These are phyloP conservation scores for Candida endomychidarum DNA, from an alignment of 805 yeast species.

Conservation along the genomic window DNA sequence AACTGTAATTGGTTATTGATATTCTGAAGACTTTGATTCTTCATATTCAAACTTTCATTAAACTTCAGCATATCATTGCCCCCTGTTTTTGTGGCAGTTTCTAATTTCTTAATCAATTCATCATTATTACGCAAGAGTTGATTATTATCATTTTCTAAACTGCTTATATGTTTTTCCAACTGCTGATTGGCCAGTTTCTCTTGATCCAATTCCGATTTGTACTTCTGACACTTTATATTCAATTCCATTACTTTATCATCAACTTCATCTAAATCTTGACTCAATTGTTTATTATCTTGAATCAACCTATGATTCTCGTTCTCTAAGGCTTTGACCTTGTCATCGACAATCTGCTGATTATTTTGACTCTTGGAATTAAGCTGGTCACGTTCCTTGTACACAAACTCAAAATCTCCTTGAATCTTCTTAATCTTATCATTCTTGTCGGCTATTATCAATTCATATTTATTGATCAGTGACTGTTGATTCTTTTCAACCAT, in stretches of 20 bases:
- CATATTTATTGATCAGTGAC: conserved; percentile 24
- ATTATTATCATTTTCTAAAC: conserved; percentile 24
- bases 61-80: conserved; percentile 13
- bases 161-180: conserved; percentile 35
- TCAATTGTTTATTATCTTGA: conserved; percentile 17
- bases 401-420: conserved; percentile 36
- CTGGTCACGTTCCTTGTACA: conserved; percentile 34
- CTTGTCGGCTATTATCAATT: conserved; percentile 29
- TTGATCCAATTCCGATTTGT: conserved; percentile 34
- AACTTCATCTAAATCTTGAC: conserved; percentile 13
- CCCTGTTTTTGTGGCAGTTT: conserved; percentile 16
- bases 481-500: conserved; percentile 30
- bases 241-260: conserved; percentile 17
- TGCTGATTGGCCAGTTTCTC: conserved; percentile 35
- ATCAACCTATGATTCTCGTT: conserved; percentile 20
- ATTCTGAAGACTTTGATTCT: conserved; percentile 44
- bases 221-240: conserved; percentile 17
- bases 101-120: conserved; percentile 25
- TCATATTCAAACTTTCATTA: conserved; percentile 23
- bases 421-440: conserved; percentile 32
- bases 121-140: conserved; percentile 26
- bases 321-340: conserved; percentile 18
- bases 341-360: conserved; percentile 26
- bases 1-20: conserved; percentile 52
- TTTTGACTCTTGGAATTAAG: conserved; percentile 32